Base-by-base conservation (phyloP, 352 stramenopile species). In the Pythium pyrilobum region DNA sequence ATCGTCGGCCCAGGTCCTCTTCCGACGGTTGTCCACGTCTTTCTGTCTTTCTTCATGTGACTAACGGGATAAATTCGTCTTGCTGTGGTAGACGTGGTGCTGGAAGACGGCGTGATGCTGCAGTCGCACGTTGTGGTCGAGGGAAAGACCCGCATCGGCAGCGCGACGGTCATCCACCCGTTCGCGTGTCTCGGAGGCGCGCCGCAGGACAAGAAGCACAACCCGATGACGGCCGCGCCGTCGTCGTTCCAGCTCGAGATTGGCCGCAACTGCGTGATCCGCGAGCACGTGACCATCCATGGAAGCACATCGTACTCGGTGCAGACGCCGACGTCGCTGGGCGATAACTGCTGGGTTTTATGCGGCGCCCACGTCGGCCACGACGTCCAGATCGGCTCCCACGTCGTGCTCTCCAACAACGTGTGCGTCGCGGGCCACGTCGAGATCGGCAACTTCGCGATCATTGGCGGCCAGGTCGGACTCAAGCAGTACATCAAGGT, bases 191-290 rank as follows among this genome's bases (percentile, higher is more conserved):
- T 93, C 41, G 83, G 83, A 6, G 83, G 76, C 5, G 70, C 82
- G 20, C 79, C 83, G 18, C 83, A 93, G 51, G 83, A 93, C 61
- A 93, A 90, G 61, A 93, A 93, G 44, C 81, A 92, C 53, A 43
- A 62, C 20, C 37, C 37, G 28, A 50, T 67, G 12, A 16, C 40
- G 0, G 24, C 43, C 0, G 21, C 20, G 13, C 36, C 36, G 2
- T 33, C 11, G 5, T 16, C 55, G 15, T 67, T 67, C 31, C 68
- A 74, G 28, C 62, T 91, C 3, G 63, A 64, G 13, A 71, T 93
- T 21, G 82, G 82, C 23, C 65, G 57, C 36, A 75, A 89, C 62
- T 91, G 80, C 64, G 64, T 89, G 40, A 89, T 92, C 55, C 76
- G 82, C 3, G 83, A 93, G 53, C 83, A 91, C 57, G 83, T 86